Evolutionary conservation across 257 asterid genomes (phyloP), one percentile per base, ranked within the genome.

Genomic region (Sherardia arvensis): DNA sequence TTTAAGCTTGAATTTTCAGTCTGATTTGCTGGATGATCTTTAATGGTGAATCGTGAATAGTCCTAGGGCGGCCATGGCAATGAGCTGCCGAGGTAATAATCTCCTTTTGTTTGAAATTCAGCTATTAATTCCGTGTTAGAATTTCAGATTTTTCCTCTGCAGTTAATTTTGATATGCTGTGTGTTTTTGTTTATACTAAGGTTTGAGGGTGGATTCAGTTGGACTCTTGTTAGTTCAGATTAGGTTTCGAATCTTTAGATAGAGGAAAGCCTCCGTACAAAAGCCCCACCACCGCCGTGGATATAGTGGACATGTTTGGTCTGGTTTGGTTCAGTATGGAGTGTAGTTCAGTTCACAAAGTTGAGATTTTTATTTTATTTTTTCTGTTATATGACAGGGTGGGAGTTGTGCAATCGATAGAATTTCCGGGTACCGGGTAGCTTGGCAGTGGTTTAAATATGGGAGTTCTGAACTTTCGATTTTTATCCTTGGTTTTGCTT

Each of bases 311-410:
- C 20, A 43, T 43, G 49, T 40, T 40, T 40, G 48, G 47, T 12
- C 14, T 40, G 48, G 48, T 43, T 43, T 43, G 49, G 49, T 14
- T 43, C 6, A 43, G 49, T 43, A 43, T 43, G 49, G 49, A 43
- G 49, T 11, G 58, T 29, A 20, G n/a, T n/a, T n/a, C n/a, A 63
- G 48, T 49, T 38, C 17, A 62, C 20, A 15, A 66, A 61, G 43
- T 60, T 86, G 57, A 76, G 77, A 64, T 65, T 3, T 65, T 65
- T 38, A 38, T 38, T 10, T 38, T 9, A 1, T 38, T 71, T 67
- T 56, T 73, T 45, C 49, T 74, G 54, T 71, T 70, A 53, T 20
- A 69, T 69, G 72, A 62, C 84, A 81, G 86, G 81, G 64, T 62
- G 49, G 47, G 71, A 25, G 67, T 62, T 27, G 65, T 74, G 65